phyloP scores from a whole-genome alignment of 108 stramenopile species.

The Discostella pseudostelligera region DNA sequence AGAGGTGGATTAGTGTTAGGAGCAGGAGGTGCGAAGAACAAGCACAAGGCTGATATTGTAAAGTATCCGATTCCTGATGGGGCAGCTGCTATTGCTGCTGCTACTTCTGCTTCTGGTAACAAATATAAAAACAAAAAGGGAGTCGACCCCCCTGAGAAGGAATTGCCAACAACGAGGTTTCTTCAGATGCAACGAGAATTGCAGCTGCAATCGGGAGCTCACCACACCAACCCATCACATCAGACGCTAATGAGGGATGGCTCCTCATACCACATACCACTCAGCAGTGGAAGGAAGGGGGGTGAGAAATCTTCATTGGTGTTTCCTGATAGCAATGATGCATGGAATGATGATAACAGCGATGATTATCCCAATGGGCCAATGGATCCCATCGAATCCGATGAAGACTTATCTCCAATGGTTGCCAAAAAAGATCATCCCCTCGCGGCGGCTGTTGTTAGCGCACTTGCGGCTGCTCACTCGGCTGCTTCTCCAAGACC shows the following conservation, averaged over 20 bases:
- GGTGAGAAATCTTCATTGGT: neutral
- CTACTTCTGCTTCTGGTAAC: too few relatives aligned
- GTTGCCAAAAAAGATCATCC: neutral
- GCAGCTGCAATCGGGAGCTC: conserved; percentile 22
- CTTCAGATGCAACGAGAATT: conserved; percentile 21
- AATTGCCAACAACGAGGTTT: neutral
- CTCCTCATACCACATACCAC: neutral
- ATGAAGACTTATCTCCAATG: conserved; percentile 2
- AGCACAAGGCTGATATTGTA: neutral
- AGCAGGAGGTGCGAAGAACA: neutral
- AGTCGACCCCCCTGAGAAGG: conserved; percentile 28
- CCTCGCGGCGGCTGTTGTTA: neutral
- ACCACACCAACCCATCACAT: too few relatives aligned
- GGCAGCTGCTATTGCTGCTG: too few relatives aligned
- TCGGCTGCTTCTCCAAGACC: neutral
- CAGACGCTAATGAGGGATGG: conserved; percentile 33
- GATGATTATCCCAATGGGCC: conserved; percentile 29
- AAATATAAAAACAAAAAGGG: conserved; percentile 5
- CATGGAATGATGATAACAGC: conserved; percentile 21
- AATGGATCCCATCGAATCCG: conserved; percentile 45
- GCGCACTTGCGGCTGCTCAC: conserved; percentile 1
- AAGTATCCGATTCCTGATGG: too few relatives aligned
- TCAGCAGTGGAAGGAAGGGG: neutral
- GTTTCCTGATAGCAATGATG: neutral
- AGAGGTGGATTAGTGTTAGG: neutral